phyloP scores from a whole-genome alignment of 2,329 filamentous ascomycete genomes.

The Aspergillus ochraceus region DNA sequence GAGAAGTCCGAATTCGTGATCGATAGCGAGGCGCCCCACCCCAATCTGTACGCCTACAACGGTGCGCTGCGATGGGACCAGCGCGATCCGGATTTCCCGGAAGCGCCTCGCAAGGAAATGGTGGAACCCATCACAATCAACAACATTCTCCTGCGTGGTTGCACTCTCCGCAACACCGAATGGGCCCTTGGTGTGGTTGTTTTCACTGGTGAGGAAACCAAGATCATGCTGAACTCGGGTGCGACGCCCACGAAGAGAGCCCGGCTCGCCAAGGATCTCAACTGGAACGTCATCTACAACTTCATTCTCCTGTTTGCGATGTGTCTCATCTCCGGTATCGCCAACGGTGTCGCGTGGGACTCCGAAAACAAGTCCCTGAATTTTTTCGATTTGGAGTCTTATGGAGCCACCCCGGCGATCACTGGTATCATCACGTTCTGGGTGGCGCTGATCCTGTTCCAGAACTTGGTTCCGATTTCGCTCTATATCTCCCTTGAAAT shows the following conservation, averaged over 20 bases:
- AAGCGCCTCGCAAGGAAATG: slow-evolving; percentile 71
- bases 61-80: slow-evolving; percentile 88
- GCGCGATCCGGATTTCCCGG: slow-evolving; percentile 61
- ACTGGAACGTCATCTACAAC: slow-evolving; percentile 97
- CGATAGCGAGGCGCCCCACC: slow-evolving; percentile 86
- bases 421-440: slow-evolving; percentile 97
- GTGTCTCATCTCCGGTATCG: slow-evolving; percentile 81
- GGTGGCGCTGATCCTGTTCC: slow-evolving; percentile 90
- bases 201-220: slow-evolving; percentile 94
- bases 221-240: slow-evolving; percentile 98
- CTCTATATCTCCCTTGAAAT: slow-evolving; percentile 98
- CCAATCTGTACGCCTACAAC: slow-evolving; percentile 94
- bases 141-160: slow-evolving; percentile 90
- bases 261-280: slow-evolving; percentile 86
- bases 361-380: slow-evolving; percentile 71
- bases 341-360: slow-evolving; percentile 80
- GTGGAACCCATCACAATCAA: slow-evolving; percentile 92
- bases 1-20: slow-evolving; percentile 84
- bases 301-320: slow-evolving; percentile 86
- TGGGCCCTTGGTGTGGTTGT: slow-evolving; percentile 91
- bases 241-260: slow-evolving; percentile 93
- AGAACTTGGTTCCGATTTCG: slow-evolving; percentile 98
- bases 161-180: slow-evolving; percentile 90
- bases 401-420: slow-evolving; percentile 70
- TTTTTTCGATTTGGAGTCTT: slow-evolving; percentile 84